Conservation (phyloP, 2,329 filamentous ascomycete genomes). For the Diaporthe velutina region DNA sequence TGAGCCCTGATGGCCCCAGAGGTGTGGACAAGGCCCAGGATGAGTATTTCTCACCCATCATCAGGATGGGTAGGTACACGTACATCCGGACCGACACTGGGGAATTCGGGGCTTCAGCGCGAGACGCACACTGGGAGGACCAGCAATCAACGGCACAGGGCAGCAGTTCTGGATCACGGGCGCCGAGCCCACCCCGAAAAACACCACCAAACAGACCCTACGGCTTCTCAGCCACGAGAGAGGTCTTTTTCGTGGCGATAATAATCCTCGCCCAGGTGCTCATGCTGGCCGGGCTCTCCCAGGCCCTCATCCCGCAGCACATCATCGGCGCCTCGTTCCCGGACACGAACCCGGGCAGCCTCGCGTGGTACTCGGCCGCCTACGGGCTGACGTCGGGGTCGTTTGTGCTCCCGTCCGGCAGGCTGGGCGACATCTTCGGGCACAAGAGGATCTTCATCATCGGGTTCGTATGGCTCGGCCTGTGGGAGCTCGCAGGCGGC, state of each 20-base stretch:
- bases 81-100: conserved; percentile 22
- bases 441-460: conserved; percentile 38
- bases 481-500: conserved; percentile 37
- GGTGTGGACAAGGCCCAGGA: neutral
- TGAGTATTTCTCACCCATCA: neutral
- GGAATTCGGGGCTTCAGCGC: neutral
- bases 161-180: neutral
- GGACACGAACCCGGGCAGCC: conserved; percentile 55
- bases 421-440: conserved; percentile 39
- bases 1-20: neutral
- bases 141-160: neutral
- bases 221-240: conserved; percentile 45
- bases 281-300: conserved; percentile 61
- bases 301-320: conserved; percentile 61
- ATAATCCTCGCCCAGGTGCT: conserved; percentile 58
- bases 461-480: conserved; percentile 32
- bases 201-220: conserved; percentile 33
- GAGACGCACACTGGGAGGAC: conserved; percentile 1
- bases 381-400: conserved; percentile 38
- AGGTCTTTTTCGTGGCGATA: conserved; percentile 54
- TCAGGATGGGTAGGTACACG: conserved; percentile 21
- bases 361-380: conserved; percentile 45
- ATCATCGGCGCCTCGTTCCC: conserved; percentile 62
- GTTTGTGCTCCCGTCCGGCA: conserved; percentile 38
- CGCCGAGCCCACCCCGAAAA: neutral